Base-by-base conservation (phyloP, 2,329 filamentous ascomycete genomes). In the Fusarium tjaetaba region DNA sequence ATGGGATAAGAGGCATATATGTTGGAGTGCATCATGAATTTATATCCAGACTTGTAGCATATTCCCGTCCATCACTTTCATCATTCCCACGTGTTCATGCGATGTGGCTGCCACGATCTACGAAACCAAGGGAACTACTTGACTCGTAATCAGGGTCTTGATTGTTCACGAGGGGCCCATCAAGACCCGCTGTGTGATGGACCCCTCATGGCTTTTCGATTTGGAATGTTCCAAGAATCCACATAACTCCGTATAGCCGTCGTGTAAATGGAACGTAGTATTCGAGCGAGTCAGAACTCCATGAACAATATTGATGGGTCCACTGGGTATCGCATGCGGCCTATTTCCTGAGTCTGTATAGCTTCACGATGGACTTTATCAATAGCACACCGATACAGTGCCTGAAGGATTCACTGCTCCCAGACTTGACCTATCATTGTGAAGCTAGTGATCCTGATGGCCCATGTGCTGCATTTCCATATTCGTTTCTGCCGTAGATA, bases 41-140 rank as follows among this genome's bases (percentile, higher is more conserved):
- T 72, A 77, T 77, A 76, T 65, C 71, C 67, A 51, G 58, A 65
- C 57, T 65, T 66, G 63, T 39, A 26, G 58, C 26, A 51, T 39
- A 36, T 20, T 34, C 4, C 20, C 15, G 34, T 38, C 4, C 20
- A 18, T 26, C 1, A 0, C 24, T 28, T 55, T 20, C n/a, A 38
- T 34, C 41, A 51, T 30, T 58, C 20, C 56, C 56, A 51, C 55
- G 39, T 58, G 42, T 51, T 36, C 41, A n/a, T 51, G 4, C 11
- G 26, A 38, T 28, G 56, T 36, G 24, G 56, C 34, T 30, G 39
- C 22, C 5, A 28, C 34, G 32, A 58, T 58, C 59, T 30, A 38
- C 10, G 22, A 24, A 38, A 8, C 24, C 45, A 42, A 36, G 30
- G 41, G 24, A 62, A 18, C 28, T 30, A 34, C 34, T 41, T 65